Evolutionary conservation across 129 eudicot genomes (phyloP), one percentile per base, ranked within the genome.

Genomic region (Dittrichia graveolens): DNA sequence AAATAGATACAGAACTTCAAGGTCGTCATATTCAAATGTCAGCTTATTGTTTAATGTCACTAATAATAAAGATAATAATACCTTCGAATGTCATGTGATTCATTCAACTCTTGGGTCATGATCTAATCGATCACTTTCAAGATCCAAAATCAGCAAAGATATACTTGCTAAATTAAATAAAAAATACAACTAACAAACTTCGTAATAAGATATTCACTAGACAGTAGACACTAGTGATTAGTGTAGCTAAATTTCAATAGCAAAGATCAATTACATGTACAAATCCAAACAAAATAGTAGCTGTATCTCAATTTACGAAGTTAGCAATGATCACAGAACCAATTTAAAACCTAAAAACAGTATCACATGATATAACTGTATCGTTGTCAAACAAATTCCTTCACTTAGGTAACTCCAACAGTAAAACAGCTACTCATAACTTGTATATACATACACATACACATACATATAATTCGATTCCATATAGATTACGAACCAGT

Each of bases 281-380:
- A 49, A 47, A 50, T 15, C 40, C 62, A 0, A 38, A 53, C 55
- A 65, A n/a, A 24, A 58, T 5, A 58, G 37, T 16, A 72, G 35
- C 59, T 6, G 47, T 16, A 52, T 52, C n/a, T 63, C 12, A 0
- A 53, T 7, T 11, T 53, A 53, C 37, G 42, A 53, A 53, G 45
- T 11, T 75, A 66, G 57, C 73, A 56, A 55, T n/a, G 48, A 50
- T 19, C 16, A 19, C 4, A 56, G 3, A 40, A 38, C 10, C 71
- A 73, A 73, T 14, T 53, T 65, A 13, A 14, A 65, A 73, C 77
- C 60, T 73, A 47, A 45, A 47, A 46, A 69, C 15, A 18, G 12
- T 5, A 31, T 38, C 2, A 35, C 5, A 45, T 46, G 5, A 34
- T 35, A 59, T n/a, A 72, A 16, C 14, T 7, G n/a, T 58, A 14